Evolutionary conservation across 352 stramenopile genomes (phyloP).

Genomic region (Blastocystis sp.): DNA sequence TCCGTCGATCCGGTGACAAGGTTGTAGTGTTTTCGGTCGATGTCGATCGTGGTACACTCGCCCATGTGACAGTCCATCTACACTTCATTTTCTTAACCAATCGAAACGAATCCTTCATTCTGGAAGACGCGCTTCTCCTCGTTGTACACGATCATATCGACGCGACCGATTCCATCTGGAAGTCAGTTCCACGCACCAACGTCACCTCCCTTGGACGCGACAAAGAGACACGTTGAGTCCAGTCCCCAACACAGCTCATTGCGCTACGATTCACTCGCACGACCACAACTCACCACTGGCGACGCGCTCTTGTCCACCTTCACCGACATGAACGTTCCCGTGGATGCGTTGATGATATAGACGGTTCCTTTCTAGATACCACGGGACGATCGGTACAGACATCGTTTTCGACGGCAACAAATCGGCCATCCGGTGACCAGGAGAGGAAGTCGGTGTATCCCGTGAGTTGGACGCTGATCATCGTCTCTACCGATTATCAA

Average conservation of each 20-base stretch:
- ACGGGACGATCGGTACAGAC: not conserved
- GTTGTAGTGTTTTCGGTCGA: not conserved
- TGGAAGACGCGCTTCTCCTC: not conserved
- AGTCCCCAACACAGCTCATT: conserved; percentile 41
- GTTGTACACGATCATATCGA: conserved; percentile 12
- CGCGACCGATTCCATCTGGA: not conserved
- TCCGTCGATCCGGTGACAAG: not conserved
- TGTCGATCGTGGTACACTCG: conserved; percentile 35
- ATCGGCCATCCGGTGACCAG: conserved; percentile 23
- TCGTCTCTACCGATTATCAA: not conserved
- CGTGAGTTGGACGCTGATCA: not conserved
- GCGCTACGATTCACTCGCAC: not conserved
- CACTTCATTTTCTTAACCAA: not conserved
- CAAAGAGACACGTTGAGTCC: not conserved
- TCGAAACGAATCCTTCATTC: not conserved
- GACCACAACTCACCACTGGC: not conserved
- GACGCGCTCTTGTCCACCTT: not conserved
- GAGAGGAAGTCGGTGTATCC: conserved; percentile 9
- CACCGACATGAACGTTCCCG: not conserved
- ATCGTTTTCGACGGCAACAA: conserved; percentile 31
- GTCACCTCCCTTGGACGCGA: not conserved
- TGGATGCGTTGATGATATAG: conserved; percentile 3
- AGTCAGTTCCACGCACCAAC: not conserved
- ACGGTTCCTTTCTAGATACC: not conserved
- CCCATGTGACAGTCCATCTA: conserved; percentile 2